These are phyloP conservation scores for Annulohypoxylon maeteangense DNA, from an alignment of 495 filamentous ascomycete species.

Conservation along the genomic window DNA sequence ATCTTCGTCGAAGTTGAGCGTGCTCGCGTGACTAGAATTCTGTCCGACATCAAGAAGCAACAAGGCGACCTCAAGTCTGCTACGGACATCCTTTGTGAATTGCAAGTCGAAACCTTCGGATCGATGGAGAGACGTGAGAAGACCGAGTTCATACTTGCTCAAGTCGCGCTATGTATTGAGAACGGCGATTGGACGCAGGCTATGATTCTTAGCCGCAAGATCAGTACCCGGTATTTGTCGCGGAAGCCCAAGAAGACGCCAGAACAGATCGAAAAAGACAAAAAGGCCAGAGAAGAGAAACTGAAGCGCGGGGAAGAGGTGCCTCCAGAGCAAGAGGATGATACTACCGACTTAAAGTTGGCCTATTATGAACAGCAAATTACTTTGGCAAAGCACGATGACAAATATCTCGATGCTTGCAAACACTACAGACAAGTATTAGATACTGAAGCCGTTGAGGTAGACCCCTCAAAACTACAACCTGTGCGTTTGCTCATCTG, in stretches of 20 bases:
- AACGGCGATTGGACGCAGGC: slow-evolving; percentile 96
- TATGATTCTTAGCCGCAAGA: slow-evolving; percentile 92
- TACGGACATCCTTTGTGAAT: slow-evolving; percentile 91
- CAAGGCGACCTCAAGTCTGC: slow-evolving; percentile 92
- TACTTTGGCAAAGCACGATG: slow-evolving; percentile 90
- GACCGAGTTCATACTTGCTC: slow-evolving; percentile 96
- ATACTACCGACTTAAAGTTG: slow-evolving; percentile 95
- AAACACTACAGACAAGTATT: slow-evolving; percentile 97
- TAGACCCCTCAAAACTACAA: slow-evolving; percentile 84
- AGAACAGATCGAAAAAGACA: slow-evolving; percentile 88
- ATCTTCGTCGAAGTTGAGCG: slow-evolving; percentile 99
- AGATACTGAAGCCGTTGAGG: slow-evolving; percentile 92
- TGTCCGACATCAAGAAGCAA: slow-evolving; percentile 95
- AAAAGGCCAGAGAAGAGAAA: slow-evolving; percentile 83
- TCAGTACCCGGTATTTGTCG: slow-evolving; percentile 90
- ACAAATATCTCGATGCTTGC: slow-evolving; percentile 95
- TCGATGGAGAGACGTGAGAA: slow-evolving; percentile 98
- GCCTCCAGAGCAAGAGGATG: slow-evolving; percentile 80
- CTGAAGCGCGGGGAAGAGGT: slow-evolving; percentile 81
- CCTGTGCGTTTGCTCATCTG: slow-evolving; percentile 66
- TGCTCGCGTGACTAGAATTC: slow-evolving; percentile 90
- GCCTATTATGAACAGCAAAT: slow-evolving; percentile 98
- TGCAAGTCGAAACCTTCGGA: slow-evolving; percentile 98
- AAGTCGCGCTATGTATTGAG: slow-evolving; percentile 95
- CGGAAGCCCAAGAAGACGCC: slow-evolving; percentile 88